These are phyloP conservation scores for Xylariomycetidae sp. DNA, from an alignment of 2,329 filamentous ascomycete genomes.

Conservation along the genomic window DNA sequence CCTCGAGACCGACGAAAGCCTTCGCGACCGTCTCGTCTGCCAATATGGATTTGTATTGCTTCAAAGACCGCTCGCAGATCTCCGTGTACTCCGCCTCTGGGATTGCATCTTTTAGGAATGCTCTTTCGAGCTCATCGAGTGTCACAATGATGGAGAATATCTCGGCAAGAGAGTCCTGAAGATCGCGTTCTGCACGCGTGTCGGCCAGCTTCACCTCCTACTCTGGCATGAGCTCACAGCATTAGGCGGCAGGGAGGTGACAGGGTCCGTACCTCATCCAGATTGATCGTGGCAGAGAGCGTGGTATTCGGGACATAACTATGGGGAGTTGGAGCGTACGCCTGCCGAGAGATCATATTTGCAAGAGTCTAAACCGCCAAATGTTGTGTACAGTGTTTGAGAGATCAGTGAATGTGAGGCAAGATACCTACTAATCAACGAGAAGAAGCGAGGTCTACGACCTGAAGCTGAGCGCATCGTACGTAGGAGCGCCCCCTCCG, in stretches of 20 bases:
- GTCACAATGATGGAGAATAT: constrained; percentile 97
- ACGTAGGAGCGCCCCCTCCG: too few relatives aligned
- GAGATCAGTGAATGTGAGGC: too few relatives aligned
- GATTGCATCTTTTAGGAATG: constrained; percentile 92
- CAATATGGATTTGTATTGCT: constrained; percentile 94
- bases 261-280: constrained; percentile 65
- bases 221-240: constrained; percentile 5
- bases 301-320: constrained; percentile 84
- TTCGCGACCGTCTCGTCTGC: constrained; percentile 85
- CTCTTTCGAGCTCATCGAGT: constrained; percentile 90
- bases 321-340: constrained; percentile 84
- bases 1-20: constrained; percentile 81
- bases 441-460: too few relatives aligned
- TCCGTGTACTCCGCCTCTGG: constrained; percentile 91
- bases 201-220: constrained; percentile 91
- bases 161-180: constrained; percentile 93
- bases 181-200: constrained; percentile 80
- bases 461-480: too few relatives aligned
- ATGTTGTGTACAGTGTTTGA: too few relatives aligned
- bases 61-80: constrained; percentile 86
- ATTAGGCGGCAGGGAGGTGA: too few relatives aligned
- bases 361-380: too few relatives aligned
- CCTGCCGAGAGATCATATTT: constrained; percentile 57
- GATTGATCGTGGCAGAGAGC: constrained; percentile 82
- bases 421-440: constrained; percentile 1